Evolutionary conservation across 148 eudicot genomes (phyloP).

Genomic region (Chenopodium quinoa): DNA sequence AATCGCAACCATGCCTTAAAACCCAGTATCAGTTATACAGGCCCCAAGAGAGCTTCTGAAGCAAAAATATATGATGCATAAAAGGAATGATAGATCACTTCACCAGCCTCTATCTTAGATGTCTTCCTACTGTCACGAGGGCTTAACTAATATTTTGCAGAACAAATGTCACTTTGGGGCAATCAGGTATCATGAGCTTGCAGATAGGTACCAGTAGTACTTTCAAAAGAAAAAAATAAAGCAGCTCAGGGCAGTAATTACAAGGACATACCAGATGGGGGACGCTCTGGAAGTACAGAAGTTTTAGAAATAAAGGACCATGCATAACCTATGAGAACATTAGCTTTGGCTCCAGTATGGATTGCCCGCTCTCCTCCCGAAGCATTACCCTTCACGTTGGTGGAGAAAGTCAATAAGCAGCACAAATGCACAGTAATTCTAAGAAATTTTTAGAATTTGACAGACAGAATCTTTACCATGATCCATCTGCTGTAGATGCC

Average conservation of each 20-base stretch:
- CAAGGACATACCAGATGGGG: conserved; percentile 51
- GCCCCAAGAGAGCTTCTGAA: background rate
- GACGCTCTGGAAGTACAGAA: conserved; percentile 61
- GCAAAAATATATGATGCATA: background rate
- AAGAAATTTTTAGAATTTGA: background rate
- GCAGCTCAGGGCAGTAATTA: background rate
- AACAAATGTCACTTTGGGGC: background rate
- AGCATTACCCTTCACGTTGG: conserved; percentile 77
- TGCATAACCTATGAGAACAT: conserved; percentile 58
- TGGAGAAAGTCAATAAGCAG: background rate
- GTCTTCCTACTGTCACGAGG: background rate
- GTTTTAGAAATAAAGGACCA: conserved; percentile 62
- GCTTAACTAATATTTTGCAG: background rate
- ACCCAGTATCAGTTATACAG: background rate
- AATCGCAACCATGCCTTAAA: background rate
- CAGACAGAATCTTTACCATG: conserved; percentile 45
- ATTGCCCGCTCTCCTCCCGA: conserved; percentile 82
- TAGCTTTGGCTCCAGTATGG: conserved; percentile 60
- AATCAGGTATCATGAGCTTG: background rate
- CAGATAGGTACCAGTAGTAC: background rate
- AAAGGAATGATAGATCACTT: background rate
- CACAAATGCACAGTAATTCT: background rate
- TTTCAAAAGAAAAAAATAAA: background rate
- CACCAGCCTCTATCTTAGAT: background rate
- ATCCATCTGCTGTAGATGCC: conserved; percentile 88